Evolutionary conservation across 2,329 filamentous ascomycete genomes (phyloP), one percentile per base, ranked within the genome.

Genomic region (Aspergillus nomiae): DNA sequence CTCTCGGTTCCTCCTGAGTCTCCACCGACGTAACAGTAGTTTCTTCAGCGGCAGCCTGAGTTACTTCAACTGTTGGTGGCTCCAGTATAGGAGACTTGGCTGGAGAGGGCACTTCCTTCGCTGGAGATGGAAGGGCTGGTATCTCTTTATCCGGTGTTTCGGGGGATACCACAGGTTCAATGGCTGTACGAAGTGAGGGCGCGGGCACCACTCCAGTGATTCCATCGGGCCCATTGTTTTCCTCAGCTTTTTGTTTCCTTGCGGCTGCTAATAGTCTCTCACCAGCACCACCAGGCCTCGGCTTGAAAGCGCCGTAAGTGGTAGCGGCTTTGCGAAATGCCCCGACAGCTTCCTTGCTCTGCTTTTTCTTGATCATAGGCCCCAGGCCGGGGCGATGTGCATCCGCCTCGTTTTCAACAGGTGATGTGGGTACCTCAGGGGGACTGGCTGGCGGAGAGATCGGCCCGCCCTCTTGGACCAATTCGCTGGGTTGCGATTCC

Each of bases 131-230:
- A 10, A 69, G 62, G 46, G 71, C 59, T 8, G 71, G 61, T 21
- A 66, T 62, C 63, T 78, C 71, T 50, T 60, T 76, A 46, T 77
- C 70, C 24, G 76, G 64, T 6, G 70, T 70, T 41, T 72, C 71
- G n/a, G 73, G 68, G 7, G 71, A 64, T 16, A 72, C 64, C 21
- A 70, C 71, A 51, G 69, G 76, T 24, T 73, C 68, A 45, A 74
- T 72, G 59, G 84, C 83, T 12, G 76, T 76, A 61, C 79, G 78
- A 50, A 81, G 70, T 19, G 83, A 78, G 12, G 94, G 93, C 4
- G 93, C 91, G 28, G 92, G 92, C 26, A 97, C 90, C 43, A 97
- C 94, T 45, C 90, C 87, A 14, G 90, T 96, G 67, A 97, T 96
- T 2, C 94, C 94, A 79, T 97, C 94, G 8, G 92, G 91, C 6